These are phyloP conservation scores for Ramaria sp. DNA, from an alignment of 768 basidiomycete species.

Conservation along the genomic window DNA sequence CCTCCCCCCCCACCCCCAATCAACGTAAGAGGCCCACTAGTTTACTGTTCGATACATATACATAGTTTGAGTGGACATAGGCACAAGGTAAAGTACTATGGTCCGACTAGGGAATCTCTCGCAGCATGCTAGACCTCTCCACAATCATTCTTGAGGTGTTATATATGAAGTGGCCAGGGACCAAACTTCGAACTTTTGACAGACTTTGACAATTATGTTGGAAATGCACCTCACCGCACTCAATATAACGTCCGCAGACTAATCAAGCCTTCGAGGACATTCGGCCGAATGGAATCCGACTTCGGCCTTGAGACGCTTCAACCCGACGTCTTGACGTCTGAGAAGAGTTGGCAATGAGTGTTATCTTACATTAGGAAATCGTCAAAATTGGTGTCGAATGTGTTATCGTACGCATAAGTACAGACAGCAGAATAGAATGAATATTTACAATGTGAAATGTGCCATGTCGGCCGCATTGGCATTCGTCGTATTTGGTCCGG, in stretches of 20 bases:
- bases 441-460: conserved; percentile 22
- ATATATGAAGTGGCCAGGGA: conserved; percentile 21
- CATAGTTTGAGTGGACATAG: no score
- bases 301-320: conserved; percentile 24
- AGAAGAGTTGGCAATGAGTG: conserved; percentile 23
- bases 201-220: conserved; percentile 17
- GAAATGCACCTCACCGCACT: not conserved
- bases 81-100: conserved; percentile 13
- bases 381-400: conserved; percentile 27
- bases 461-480: conserved; percentile 28
- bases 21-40: conserved; percentile 41
- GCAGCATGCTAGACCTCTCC: no score
- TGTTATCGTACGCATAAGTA: conserved; percentile 14
- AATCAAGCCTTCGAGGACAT: conserved; percentile 13
- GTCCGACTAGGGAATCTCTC: no score
- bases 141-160: no score
- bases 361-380: conserved; percentile 34
- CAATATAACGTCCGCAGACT: not conserved
- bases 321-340: conserved; percentile 19
- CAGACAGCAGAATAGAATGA: not conserved
- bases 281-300: conserved; percentile 25
- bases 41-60: conserved; percentile 21
- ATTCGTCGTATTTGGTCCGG: conserved; percentile 32
- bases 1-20: no score
- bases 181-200: no score